Evolutionary conservation across 1,139 yeast genomes (phyloP).

Genomic region (Wickerhamiella pararugosa): DNA sequence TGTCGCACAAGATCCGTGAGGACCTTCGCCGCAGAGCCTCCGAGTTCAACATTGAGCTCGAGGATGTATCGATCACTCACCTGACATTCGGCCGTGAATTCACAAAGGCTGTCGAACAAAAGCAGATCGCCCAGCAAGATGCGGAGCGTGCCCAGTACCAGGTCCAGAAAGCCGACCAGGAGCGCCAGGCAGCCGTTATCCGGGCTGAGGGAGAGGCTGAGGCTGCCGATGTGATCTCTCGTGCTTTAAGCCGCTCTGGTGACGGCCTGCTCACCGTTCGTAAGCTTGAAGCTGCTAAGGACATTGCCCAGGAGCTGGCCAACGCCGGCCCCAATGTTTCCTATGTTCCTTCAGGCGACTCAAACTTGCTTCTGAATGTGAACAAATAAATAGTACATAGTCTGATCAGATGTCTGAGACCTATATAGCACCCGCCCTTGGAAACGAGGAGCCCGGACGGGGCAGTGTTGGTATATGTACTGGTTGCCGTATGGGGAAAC

Average conservation of each 20-base stretch:
- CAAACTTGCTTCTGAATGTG: slow-evolving; percentile 5
- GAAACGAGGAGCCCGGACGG: too few relatives aligned
- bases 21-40: slow-evolving; percentile 73
- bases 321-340: slow-evolving; percentile 64
- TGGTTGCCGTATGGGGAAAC: too few relatives aligned
- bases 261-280: slow-evolving; percentile 90
- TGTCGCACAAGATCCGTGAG: slow-evolving; percentile 74
- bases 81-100: slow-evolving; percentile 95
- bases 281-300: slow-evolving; percentile 93
- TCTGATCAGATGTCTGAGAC: too few relatives aligned
- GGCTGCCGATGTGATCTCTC: slow-evolving; percentile 89
- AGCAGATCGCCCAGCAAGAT: slow-evolving; percentile 98
- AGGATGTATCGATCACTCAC: slow-evolving; percentile 96
- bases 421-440: too few relatives aligned
- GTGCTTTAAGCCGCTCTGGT: slow-evolving; percentile 87
- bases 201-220: slow-evolving; percentile 99
- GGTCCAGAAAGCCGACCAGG: slow-evolving; percentile 96
- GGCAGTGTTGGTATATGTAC: too few relatives aligned
- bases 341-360: slow-evolving; percentile 58
- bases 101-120: slow-evolving; percentile 97
- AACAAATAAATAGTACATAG: neutral
- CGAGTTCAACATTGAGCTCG: slow-evolving; percentile 82
- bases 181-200: slow-evolving; percentile 83
- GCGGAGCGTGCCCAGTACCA: slow-evolving; percentile 93
- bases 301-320: slow-evolving; percentile 80